phyloP scores from a whole-genome alignment of 2,329 filamentous ascomycete genomes.

The Biscogniauxia mediterranea region DNA sequence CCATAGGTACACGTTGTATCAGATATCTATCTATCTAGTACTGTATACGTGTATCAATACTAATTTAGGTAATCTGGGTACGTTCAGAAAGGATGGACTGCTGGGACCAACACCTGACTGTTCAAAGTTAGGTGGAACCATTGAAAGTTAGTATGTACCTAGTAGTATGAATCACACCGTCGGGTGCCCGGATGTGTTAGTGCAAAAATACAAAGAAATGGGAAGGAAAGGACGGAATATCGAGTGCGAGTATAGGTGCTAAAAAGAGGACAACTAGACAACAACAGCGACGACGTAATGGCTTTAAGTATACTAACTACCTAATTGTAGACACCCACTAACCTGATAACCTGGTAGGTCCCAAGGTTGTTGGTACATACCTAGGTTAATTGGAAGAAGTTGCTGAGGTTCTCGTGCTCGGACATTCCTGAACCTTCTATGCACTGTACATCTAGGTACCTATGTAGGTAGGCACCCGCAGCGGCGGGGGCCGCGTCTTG shows the following conservation, averaged over 20 bases:
- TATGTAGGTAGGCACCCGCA: background rate
- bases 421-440: conserved; percentile 1
- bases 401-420: background rate
- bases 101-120: background rate
- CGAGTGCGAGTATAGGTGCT: background rate
- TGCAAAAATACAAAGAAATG: no score
- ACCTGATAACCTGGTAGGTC: conserved; percentile 10
- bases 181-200: background rate
- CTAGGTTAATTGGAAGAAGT: no score
- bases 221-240: background rate
- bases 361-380: no score
- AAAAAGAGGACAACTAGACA: conserved; percentile 7
- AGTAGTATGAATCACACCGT: background rate
- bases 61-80: no score
- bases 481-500: background rate
- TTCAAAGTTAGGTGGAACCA: background rate
- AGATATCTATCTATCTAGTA: no score
- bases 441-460: no score
- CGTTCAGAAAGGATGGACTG: background rate
- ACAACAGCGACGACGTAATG: conserved; percentile 2
- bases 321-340: conserved; percentile 7
- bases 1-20: no score
- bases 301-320: background rate
- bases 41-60: no score
- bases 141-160: background rate